Base-by-base conservation (phyloP, 257 asterid species). In the Nicotiana obtusifolia region DNA sequence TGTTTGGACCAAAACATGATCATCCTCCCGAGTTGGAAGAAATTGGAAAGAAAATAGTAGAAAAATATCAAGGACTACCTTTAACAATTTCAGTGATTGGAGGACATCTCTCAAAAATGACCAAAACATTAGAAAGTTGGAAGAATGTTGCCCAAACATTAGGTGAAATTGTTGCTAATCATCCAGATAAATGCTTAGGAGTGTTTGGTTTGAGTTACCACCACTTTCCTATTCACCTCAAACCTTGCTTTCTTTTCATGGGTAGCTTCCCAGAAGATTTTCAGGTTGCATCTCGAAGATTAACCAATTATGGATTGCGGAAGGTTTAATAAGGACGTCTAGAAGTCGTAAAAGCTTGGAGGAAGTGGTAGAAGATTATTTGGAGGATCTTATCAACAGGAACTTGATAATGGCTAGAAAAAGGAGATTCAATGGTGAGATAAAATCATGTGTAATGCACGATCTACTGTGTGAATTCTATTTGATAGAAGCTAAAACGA, bases 221-320 rank as follows among this genome's bases (percentile, higher is more conserved):
- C 11, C 52, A 53, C 31, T 54, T 83, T 64, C 85, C 85, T 2
- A 53, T 13, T 76, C 10, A 77, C 24, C 57, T 83, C 17, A 77
- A 82, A 66, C 59, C 47, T 2, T 82, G 82, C 33, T 66, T 77
- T 37, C 67, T 82, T 28, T 82, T n/a, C 24, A 53, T 83, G 9
- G 79, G 80, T 31, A 19, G 59, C 0, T 83, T 77, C 47, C 65
- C 22, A 7, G 61, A 57, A 8, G 60, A 67, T 9, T 15, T 5
- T 31, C 41, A 54, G 16, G 41, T 78, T 54, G 26, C 5, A 5
- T 66, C 35, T 16, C 14, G 16, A 6, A 65, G 15, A 33, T 19
- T 83, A 56, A 64, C 17, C 64, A 54, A n/a, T 49, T 82, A 37
- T 76, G 78, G 85, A 64, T 82, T 8, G 49, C 68, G 0, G 82